Evolutionary conservation across 2,329 filamentous ascomycete genomes (phyloP).

Genomic region (Parasarocladium wereldwijsianum): DNA sequence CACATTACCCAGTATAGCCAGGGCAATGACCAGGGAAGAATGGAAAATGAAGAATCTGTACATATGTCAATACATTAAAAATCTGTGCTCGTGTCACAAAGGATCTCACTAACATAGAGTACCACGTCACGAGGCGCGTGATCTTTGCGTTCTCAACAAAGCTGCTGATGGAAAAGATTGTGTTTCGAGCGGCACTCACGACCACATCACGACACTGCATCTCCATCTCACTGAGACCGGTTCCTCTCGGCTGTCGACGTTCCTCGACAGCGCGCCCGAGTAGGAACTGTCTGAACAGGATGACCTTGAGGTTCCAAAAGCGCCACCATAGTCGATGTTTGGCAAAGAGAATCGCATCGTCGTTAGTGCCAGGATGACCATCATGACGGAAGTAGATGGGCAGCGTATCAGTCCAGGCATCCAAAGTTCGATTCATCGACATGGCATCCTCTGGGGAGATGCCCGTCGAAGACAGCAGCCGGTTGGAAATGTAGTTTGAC

Average conservation of each 20-base stretch:
- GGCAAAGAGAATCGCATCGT: constrained; percentile 12
- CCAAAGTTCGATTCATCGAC: constrained; percentile 11
- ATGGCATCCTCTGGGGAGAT: constrained; percentile 13
- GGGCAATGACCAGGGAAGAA: constrained; percentile 14
- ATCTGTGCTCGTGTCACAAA: neutral
- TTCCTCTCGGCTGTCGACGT: constrained; percentile 5
- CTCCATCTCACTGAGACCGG: constrained; percentile 8
- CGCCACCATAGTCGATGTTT: constrained; percentile 16
- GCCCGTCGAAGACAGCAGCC: constrained; percentile 12
- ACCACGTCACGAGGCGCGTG: constrained; percentile 16
- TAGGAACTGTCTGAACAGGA: constrained; percentile 15
- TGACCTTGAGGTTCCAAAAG: constrained; percentile 17
- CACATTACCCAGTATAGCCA: constrained; percentile 13
- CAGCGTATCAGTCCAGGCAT: constrained; percentile 13
- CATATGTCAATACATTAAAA: neutral
- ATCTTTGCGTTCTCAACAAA: constrained; percentile 9
- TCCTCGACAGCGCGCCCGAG: constrained; percentile 12
- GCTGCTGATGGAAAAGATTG: constrained; percentile 12
- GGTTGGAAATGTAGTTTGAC: constrained; percentile 17
- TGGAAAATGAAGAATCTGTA: constrained; percentile 17
- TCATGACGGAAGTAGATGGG: constrained; percentile 12
- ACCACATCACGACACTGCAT: constrained; percentile 11
- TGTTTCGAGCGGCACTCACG: constrained; percentile 13
- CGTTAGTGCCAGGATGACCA: constrained; percentile 6
- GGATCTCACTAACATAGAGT: constrained; percentile 13